These are phyloP conservation scores for Podospora appendiculata DNA, from an alignment of 495 filamentous ascomycete species.

Conservation along the genomic window DNA sequence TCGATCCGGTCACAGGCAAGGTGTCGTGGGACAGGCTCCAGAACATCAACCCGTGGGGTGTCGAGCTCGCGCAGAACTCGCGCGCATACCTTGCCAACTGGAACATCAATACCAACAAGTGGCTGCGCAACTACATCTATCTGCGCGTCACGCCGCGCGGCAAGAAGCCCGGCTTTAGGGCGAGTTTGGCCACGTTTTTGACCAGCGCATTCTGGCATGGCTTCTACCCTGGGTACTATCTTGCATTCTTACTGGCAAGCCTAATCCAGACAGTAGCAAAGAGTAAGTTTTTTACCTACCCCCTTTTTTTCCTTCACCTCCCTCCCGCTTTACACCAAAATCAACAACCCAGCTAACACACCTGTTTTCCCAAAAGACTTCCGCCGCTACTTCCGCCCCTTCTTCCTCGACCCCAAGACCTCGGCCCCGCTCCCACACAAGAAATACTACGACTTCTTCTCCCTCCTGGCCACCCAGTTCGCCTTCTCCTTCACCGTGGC, in stretches of 20 bases:
- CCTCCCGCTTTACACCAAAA: not conserved
- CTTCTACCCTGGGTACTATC: slow-evolving; percentile 94
- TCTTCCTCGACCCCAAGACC: slow-evolving; percentile 71
- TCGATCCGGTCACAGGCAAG: slow-evolving; percentile 73
- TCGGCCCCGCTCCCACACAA: slow-evolving; percentile 64
- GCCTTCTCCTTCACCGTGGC: slow-evolving; percentile 73
- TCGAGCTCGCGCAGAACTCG: slow-evolving; percentile 87
- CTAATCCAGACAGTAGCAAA: slow-evolving; percentile 92
- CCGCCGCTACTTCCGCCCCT: slow-evolving; percentile 83
- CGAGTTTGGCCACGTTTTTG: slow-evolving; percentile 86
- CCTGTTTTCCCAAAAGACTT: slow-evolving; percentile 47
- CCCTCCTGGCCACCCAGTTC: slow-evolving; percentile 72
- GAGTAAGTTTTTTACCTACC: slow-evolving; percentile 65
- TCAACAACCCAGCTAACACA: not conserved
- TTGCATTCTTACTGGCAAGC: slow-evolving; percentile 79
- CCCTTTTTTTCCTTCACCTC: too few relatives aligned
- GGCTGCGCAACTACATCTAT: slow-evolving; percentile 94
- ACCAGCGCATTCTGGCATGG: slow-evolving; percentile 98
- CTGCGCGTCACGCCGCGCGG: slow-evolving; percentile 90
- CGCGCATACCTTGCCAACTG: slow-evolving; percentile 81
- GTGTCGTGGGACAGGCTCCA: slow-evolving; percentile 83
- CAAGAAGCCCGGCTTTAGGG: slow-evolving; percentile 93
- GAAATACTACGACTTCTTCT: slow-evolving; percentile 77
- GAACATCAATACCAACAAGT: slow-evolving; percentile 98
- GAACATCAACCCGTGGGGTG: slow-evolving; percentile 74